Conservation (phyloP, 441 rosid genomes). For the Erodium trifolium region DNA sequence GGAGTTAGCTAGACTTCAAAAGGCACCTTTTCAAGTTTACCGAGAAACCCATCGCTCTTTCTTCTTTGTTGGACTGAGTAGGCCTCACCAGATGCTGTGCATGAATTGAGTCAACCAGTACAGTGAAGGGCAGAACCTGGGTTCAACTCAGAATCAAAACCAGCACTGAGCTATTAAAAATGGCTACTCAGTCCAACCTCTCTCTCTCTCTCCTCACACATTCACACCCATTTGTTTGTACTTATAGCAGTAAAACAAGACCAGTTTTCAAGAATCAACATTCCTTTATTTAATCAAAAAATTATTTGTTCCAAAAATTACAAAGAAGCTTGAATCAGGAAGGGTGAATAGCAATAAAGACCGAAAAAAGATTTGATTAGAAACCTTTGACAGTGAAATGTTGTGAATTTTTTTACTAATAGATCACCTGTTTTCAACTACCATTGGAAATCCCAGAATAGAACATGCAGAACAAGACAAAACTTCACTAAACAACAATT, state of each 20-base stretch:
- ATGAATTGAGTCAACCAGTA: background rate
- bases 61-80: background rate
- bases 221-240: background rate
- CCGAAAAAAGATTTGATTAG: background rate
- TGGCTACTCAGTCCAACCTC: slow-evolving; percentile 4
- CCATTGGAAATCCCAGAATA: background rate
- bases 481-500: background rate
- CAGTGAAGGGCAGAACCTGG: background rate
- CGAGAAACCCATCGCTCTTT: background rate
- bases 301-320: background rate
- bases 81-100: slow-evolving; percentile 1
- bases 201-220: background rate
- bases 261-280: background rate
- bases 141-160: background rate
- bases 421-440: background rate
- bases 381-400: background rate
- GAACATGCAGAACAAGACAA: background rate
- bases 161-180: background rate
- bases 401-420: background rate
- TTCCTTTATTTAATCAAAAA: background rate
- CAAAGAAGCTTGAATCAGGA: background rate
- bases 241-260: background rate
- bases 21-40: background rate
- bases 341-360: background rate
- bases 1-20: background rate